Percentiles rank a stretch among this genome's conserved stretches.
Conservation (phyloP, 2,329 filamentous ascomycete genomes). For the Cordyceps militaris region DNA sequence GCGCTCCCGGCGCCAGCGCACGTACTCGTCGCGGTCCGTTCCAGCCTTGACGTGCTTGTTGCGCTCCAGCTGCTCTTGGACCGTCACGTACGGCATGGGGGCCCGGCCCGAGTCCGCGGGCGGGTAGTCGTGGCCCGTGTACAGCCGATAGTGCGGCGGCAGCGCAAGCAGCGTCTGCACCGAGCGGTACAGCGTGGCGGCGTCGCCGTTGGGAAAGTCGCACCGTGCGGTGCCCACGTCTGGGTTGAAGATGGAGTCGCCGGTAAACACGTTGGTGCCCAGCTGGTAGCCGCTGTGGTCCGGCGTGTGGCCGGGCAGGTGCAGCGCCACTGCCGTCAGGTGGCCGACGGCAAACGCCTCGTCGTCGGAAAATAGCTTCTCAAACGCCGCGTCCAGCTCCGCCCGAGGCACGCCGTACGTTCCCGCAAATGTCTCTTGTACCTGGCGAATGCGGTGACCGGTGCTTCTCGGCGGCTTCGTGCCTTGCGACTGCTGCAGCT, state of each 20-base stretch:
- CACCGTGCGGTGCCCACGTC: slow-evolving; percentile 47
- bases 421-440: slow-evolving; percentile 43
- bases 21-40: slow-evolving; percentile 36
- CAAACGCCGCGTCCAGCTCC: slow-evolving; percentile 43
- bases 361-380: slow-evolving; percentile 45
- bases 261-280: slow-evolving; percentile 44
- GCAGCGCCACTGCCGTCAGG: slow-evolving; percentile 38
- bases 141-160: slow-evolving; percentile 39
- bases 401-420: slow-evolving; percentile 37
- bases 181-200: slow-evolving; percentile 37
- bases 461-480: slow-evolving; percentile 38
- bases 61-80: slow-evolving; percentile 35
- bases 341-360: slow-evolving; percentile 45
- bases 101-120: slow-evolving; percentile 28
- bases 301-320: slow-evolving; percentile 54
- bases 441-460: slow-evolving; percentile 19
- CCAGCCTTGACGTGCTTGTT: slow-evolving; percentile 44
- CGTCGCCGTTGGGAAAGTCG: slow-evolving; percentile 48
- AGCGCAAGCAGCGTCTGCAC: slow-evolving; percentile 35
- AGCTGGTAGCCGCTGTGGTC: slow-evolving; percentile 45
- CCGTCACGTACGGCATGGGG: slow-evolving; percentile 36
- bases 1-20: slow-evolving; percentile 34
- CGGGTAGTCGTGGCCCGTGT: slow-evolving; percentile 48
- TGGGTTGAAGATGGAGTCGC: slow-evolving; percentile 45
- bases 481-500: slow-evolving; percentile 30